phyloP scores from a whole-genome alignment of 2,329 filamentous ascomycete species.

The Trichoderma sp. region DNA sequence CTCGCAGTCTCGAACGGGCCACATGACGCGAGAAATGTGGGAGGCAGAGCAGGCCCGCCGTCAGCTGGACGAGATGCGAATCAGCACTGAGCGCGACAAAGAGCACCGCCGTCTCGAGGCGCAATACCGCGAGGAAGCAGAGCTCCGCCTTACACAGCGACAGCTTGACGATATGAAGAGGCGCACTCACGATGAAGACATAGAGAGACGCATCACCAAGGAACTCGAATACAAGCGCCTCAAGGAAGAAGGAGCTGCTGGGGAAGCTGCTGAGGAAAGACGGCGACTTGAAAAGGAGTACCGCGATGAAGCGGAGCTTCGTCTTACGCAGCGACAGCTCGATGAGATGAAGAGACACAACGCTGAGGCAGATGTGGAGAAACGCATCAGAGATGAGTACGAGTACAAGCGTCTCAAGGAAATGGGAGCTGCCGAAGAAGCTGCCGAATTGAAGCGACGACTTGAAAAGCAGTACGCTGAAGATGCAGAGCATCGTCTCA shows the following conservation, averaged over 20 bases:
- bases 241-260: constrained; percentile 37
- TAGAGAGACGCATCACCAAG: constrained; percentile 51
- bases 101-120: constrained; percentile 38
- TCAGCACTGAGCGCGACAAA: constrained; percentile 41
- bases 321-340: background rate
- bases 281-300: constrained; percentile 4
- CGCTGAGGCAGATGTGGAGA: background rate
- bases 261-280: constrained; percentile 32
- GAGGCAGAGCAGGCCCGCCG: constrained; percentile 40
- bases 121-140: constrained; percentile 46
- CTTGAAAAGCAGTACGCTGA: constrained; percentile 43
- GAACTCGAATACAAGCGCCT: constrained; percentile 51
- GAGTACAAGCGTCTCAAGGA: background rate
- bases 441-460: constrained; percentile 25
- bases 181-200: constrained; percentile 47
- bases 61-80: constrained; percentile 46
- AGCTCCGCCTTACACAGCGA: constrained; percentile 49
- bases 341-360: background rate
- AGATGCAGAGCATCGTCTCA: constrained; percentile 50
- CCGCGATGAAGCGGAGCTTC: constrained; percentile 22
- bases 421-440: background rate
- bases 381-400: background rate
- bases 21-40: constrained; percentile 45
- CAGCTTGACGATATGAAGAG: constrained; percentile 49
- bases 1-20: constrained; percentile 36